Evolutionary conservation across 1,284 basidiomycete species (phyloP), one percentile per base, ranked within the genome.

Genomic region (Puccinia coronata): DNA sequence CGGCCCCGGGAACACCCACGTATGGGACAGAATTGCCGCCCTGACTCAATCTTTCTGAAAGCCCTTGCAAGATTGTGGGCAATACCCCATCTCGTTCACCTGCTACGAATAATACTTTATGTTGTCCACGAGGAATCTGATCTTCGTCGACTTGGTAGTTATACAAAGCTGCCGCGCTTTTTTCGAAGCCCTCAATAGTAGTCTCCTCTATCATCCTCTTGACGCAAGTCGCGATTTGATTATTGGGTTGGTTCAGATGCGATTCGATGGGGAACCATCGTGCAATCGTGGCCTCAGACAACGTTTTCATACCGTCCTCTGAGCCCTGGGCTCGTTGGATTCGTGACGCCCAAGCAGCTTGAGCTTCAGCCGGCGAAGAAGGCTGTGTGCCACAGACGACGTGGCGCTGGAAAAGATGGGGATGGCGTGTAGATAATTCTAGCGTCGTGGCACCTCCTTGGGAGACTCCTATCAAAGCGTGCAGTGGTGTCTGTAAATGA

Each of bases 401-500:
- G 69, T 88, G 79, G 71, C 84, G 83, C 39, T 84, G 80, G 75
- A 85, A 84, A 20, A 85, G 82, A 12, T 83, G 79, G 0, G 86
- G 82, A 82, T 87, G 86, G 34, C 84, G 82, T n/a, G 86, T 84
- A 8, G 85, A 86, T 79, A 88, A 86, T 11, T 85, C 83, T 28
- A 88, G 84, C 0, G 87, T 83, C 2, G 87, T 88, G 9, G 87
- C 87, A n/a, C 87, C 87, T 34, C 87, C 87, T 82, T 88, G 87
- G 12, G 87, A 87, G 25, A 88, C 86, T 14, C 87, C 87, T 75
- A 88, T 86, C 51, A 88, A 83, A 57, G 87, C 84, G 70, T 84
- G 83, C 18, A 85, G 81, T 1, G 86, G 85, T 6, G 83, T 84
- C 0, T 82, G 75, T 72, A 88, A 84, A 0, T 82, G 83, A 53